Percentiles rank a stretch among this genome's conserved stretches.
Evolutionary conservation across 1,139 yeast species (phyloP).

Genomic region (Hemisphaericaspora subhashii): DNA sequence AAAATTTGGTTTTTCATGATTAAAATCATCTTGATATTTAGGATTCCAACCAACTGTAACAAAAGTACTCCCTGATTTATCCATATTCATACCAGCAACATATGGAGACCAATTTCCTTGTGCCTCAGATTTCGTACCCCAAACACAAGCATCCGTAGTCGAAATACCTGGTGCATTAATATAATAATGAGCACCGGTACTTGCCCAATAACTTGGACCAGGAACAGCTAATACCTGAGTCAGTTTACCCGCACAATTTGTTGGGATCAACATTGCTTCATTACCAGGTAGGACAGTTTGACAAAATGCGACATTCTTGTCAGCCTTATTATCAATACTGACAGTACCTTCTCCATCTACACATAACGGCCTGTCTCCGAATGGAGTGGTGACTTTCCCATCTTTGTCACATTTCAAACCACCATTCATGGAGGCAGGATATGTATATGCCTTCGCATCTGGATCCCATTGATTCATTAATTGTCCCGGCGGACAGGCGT

Average conservation of each 20-base stretch:
- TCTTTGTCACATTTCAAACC: constrained; percentile 74
- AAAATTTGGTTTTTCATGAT: constrained; percentile 55
- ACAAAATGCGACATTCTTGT: constrained; percentile 72
- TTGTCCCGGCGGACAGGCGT: constrained; percentile 85
- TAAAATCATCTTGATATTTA: constrained; percentile 66
- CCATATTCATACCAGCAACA: constrained; percentile 88
- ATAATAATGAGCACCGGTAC: constrained; percentile 85
- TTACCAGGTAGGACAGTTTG: constrained; percentile 93
- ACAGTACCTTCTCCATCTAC: constrained; percentile 76
- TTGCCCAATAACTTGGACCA: constrained; percentile 69
- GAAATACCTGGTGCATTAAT: constrained; percentile 85
- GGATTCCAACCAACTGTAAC: constrained; percentile 94
- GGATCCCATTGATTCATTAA: constrained; percentile 80
- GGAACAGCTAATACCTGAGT: constrained; percentile 73
- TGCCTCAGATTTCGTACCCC: constrained; percentile 73
- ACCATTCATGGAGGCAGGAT: constrained; percentile 77
- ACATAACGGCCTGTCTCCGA: constrained; percentile 61
- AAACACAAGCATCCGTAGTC: constrained; percentile 72
- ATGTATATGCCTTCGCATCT: constrained; percentile 54
- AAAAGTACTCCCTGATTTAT: constrained; percentile 62
- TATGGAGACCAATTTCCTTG: constrained; percentile 92
- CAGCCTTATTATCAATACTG: constrained; percentile 54
- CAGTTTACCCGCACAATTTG: constrained; percentile 50
- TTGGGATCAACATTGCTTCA: constrained; percentile 92
- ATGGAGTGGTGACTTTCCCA: constrained; percentile 68